Percentiles rank a stretch among this genome's conserved stretches.
phyloP scores from a whole-genome alignment of 192 early-diverging fungal species.

The Allomyces macrogynus region DNA sequence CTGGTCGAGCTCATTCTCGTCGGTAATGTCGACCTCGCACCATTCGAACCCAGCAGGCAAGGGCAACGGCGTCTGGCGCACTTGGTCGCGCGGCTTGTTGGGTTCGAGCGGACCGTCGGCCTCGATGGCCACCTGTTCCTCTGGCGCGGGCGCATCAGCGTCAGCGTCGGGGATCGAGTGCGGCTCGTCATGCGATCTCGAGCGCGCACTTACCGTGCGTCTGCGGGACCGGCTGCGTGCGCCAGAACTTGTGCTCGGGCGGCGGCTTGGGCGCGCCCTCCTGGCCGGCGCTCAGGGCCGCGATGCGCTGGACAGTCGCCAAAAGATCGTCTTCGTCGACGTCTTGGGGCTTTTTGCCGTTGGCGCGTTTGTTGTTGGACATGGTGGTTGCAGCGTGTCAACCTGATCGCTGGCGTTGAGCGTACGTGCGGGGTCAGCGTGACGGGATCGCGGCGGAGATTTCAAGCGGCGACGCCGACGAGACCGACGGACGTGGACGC shows the following conservation, averaged over 20 bases:
- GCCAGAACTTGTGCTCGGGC: conserved; percentile 78
- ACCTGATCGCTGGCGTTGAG: too few relatives aligned
- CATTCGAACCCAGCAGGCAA: conserved; percentile 83
- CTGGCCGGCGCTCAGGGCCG: background rate
- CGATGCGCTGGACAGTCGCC: too few relatives aligned
- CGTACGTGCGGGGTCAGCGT: too few relatives aligned
- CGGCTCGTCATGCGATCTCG: too few relatives aligned
- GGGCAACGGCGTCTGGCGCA: conserved; percentile 60
- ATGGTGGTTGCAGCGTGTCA: too few relatives aligned
- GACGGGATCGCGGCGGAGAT: too few relatives aligned
- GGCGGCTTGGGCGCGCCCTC: background rate
- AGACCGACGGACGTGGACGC: too few relatives aligned
- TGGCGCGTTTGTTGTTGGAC: too few relatives aligned
- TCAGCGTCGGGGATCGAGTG: background rate
- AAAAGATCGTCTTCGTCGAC: too few relatives aligned
- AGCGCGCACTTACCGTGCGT: conserved; percentile 23
- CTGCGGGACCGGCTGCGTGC: conserved; percentile 81
- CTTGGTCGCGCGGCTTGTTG: conserved; percentile 46
- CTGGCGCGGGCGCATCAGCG: background rate
- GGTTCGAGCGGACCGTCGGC: conserved; percentile 66
- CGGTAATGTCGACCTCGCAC: conserved; percentile 56
- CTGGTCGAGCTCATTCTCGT: conserved; percentile 59
- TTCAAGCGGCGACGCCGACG: too few relatives aligned
- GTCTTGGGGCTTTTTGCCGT: too few relatives aligned
- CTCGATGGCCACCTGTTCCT: conserved; percentile 41